These are phyloP conservation scores for Musa troglodytarum DNA, from an alignment of 176 grass and related monocot species.

Conservation along the genomic window DNA sequence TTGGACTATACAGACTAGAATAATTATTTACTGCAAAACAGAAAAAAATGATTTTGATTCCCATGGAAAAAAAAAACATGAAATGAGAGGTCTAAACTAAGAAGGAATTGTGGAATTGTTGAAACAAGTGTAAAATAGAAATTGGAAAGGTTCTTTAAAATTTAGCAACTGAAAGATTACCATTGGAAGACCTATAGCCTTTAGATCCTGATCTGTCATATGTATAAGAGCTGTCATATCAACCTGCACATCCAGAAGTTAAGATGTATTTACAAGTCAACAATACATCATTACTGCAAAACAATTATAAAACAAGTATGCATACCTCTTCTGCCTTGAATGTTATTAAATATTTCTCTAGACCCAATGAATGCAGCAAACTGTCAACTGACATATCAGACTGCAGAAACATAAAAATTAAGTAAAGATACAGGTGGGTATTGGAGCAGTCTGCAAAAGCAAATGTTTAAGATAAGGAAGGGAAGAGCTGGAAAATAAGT, in stretches of 20 bases:
- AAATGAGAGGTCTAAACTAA: too few relatives aligned
- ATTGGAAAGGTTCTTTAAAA: neutral
- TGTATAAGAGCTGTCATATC: constrained; percentile 61
- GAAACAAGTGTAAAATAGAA: too few relatives aligned
- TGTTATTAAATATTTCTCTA: constrained; percentile 54
- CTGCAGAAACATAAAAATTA: constrained; percentile 28
- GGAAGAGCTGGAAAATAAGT: constrained; percentile 1
- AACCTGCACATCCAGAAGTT: constrained; percentile 38
- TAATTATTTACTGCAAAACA: too few relatives aligned
- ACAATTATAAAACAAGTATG: constrained; percentile 3
- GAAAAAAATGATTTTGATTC: too few relatives aligned
- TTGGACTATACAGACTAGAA: too few relatives aligned
- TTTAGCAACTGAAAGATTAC: constrained; percentile 23
- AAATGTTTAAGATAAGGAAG: constrained; percentile 7
- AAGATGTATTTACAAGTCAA: neutral
- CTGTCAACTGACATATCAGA: constrained; percentile 32
- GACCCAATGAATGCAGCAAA: constrained; percentile 55
- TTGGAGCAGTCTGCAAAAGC: neutral
- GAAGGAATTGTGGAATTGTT: too few relatives aligned
- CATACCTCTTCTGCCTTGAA: constrained; percentile 63
- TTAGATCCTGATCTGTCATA: constrained; percentile 75
- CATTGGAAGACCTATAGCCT: constrained; percentile 69
- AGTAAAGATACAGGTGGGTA: neutral
- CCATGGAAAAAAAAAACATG: too few relatives aligned
- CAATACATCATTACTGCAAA: neutral